phyloP scores from a whole-genome alignment of 495 filamentous ascomycete genomes.

The Xylaria flabelliformis region DNA sequence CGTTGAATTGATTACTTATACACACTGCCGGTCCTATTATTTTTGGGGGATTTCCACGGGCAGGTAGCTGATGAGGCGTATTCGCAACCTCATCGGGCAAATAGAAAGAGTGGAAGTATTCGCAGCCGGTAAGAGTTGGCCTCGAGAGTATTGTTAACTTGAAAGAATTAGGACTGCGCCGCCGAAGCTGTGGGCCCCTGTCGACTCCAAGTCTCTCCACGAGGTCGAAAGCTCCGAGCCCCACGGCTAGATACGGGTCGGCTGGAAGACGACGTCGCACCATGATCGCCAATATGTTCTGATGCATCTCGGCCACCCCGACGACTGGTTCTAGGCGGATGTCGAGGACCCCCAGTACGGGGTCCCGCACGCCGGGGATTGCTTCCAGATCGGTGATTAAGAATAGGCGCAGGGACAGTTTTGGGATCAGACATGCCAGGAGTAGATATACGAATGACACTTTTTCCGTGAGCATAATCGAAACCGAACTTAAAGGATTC shows the following conservation, averaged over 20 bases:
- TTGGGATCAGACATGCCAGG: conserved; percentile 51
- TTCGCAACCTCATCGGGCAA: background rate
- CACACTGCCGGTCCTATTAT: conserved; percentile 26
- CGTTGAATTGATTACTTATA: conserved; percentile 26
- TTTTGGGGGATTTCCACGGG: conserved; percentile 19
- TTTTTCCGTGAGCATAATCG: conserved; percentile 47
- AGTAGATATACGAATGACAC: conserved; percentile 50
- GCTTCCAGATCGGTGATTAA: conserved; percentile 48
- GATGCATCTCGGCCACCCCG: conserved; percentile 37
- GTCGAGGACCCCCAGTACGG: conserved; percentile 36
- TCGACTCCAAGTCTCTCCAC: conserved; percentile 35
- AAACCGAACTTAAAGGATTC: conserved; percentile 51
- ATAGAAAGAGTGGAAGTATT: conserved; percentile 9
- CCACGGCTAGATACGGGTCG: conserved; percentile 35
- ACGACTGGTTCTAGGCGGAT: conserved; percentile 34
- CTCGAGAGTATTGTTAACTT: conserved; percentile 8
- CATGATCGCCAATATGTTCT: conserved; percentile 34
- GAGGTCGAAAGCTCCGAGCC: conserved; percentile 34
- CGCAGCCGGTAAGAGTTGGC: background rate
- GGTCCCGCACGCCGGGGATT: conserved; percentile 54
- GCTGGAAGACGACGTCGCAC: conserved; percentile 30
- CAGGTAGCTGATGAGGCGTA: conserved; percentile 16
- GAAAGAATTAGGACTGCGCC: conserved; percentile 31
- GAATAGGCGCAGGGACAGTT: conserved; percentile 47
- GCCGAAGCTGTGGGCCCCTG: conserved; percentile 29